A percentile compares a stretch with the other conserved stretches of the same genome.
Conservation (phyloP, 768 basidiomycete species). For the Rubroboletus pulcherrimus region DNA sequence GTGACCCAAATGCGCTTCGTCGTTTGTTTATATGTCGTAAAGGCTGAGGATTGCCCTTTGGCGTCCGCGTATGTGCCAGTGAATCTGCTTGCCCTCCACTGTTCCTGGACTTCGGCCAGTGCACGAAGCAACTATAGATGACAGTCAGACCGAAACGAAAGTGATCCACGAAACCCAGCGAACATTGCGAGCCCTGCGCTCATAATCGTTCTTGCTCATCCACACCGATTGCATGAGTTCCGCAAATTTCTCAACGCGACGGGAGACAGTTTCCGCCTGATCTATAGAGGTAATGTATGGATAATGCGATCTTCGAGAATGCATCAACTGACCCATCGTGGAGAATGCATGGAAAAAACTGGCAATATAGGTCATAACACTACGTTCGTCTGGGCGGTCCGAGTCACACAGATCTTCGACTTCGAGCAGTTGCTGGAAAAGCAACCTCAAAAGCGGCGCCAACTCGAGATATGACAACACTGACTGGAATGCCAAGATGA, state of each 20-base stretch:
- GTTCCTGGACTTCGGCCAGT: slow-evolving; percentile 59
- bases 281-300: slow-evolving; percentile 44
- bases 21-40: slow-evolving; percentile 79
- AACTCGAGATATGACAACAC: slow-evolving; percentile 25
- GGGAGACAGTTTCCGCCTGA: slow-evolving; percentile 90
- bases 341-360: slow-evolving; percentile 98
- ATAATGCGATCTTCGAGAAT: neutral
- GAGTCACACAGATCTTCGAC: slow-evolving; percentile 92
- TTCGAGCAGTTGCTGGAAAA: slow-evolving; percentile 82
- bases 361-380: slow-evolving; percentile 97
- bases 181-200: slow-evolving; percentile 75
- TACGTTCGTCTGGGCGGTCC: slow-evolving; percentile 87
- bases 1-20: slow-evolving; percentile 85
- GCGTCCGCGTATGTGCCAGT: slow-evolving; percentile 78
- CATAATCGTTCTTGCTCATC: slow-evolving; percentile 87
- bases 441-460: neutral
- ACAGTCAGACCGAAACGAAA: slow-evolving; percentile 4
- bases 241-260: slow-evolving; percentile 93
- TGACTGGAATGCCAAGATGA: slow-evolving; percentile 85
- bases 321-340: slow-evolving; percentile 70
- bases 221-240: slow-evolving; percentile 93
- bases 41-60: slow-evolving; percentile 66
- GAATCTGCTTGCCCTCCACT: slow-evolving; percentile 67
- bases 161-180: slow-evolving; percentile 16
- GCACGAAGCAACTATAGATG: slow-evolving; percentile 56